A percentile compares a stretch with the other conserved stretches of the same genome.
Conservation (phyloP, 257 asterid genomes). For the Gentiana macrophylla region DNA sequence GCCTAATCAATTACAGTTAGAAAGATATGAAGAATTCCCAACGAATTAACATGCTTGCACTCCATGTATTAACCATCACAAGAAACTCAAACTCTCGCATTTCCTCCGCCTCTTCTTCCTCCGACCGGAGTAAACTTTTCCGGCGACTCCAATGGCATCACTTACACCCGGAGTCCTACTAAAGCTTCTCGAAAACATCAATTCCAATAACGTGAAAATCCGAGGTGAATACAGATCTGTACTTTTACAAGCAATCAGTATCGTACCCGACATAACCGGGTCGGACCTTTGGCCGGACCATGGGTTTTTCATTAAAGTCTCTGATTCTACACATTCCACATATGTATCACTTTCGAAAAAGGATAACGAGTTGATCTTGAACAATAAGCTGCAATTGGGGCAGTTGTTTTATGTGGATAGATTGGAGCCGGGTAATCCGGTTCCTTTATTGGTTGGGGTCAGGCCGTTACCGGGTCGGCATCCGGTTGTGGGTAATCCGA, state of each 20-base stretch:
- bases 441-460: constrained; percentile 58
- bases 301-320: constrained; percentile 85
- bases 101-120: constrained; percentile 19
- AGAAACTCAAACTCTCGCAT: constrained; percentile 21
- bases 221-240: constrained; percentile 66
- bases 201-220: constrained; percentile 45
- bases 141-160: constrained; percentile 44
- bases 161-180: constrained; percentile 71
- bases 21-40: constrained; percentile 1
- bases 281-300: constrained; percentile 73
- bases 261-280: constrained; percentile 72
- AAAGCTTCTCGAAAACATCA: constrained; percentile 61
- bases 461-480: constrained; percentile 78
- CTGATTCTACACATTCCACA: constrained; percentile 82
- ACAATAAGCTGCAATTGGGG: constrained; percentile 69
- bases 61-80: constrained; percentile 59
- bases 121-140: neutral
- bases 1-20: constrained; percentile 20
- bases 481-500: constrained; percentile 66
- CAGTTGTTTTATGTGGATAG: constrained; percentile 74
- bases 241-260: constrained; percentile 69
- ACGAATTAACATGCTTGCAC: too few species aligned
- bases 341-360: constrained; percentile 50
- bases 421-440: constrained; percentile 62
- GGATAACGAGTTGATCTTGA: constrained; percentile 65